Evolutionary conservation across 768 basidiomycete genomes (phyloP).

Genomic region (Lactarius hengduanensis): DNA sequence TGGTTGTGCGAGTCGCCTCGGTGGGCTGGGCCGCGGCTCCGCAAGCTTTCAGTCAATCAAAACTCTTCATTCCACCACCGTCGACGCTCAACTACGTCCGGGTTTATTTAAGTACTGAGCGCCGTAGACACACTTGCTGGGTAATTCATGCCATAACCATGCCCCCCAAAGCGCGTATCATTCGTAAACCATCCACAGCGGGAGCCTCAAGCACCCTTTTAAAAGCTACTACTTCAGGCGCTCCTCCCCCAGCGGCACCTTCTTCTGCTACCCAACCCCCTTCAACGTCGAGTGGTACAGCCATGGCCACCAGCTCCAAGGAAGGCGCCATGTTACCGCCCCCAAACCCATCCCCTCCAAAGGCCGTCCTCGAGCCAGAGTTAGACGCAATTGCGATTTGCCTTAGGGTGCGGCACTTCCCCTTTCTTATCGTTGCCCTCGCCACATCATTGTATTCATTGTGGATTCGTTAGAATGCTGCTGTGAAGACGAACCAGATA

Average conservation of each 20-base stretch:
- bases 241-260: constrained; percentile 31
- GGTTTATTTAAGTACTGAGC: not conserved
- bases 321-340: constrained; percentile 54
- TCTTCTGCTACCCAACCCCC: constrained; percentile 28
- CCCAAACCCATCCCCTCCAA: constrained; percentile 42
- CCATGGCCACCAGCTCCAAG: constrained; percentile 3
- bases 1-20: not conserved
- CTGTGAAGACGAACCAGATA: constrained; percentile 68
- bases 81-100: not conserved
- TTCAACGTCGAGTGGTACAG: constrained; percentile 1
- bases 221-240: constrained; percentile 8
- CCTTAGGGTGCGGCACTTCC: constrained; percentile 48
- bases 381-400: constrained; percentile 54
- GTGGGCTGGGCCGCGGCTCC: not conserved
- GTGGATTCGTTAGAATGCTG: constrained; percentile 47
- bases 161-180: constrained; percentile 46
- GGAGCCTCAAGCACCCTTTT: constrained; percentile 8
- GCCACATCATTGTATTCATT: not conserved
- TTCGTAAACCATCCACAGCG: constrained; percentile 35
- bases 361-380: constrained; percentile 61
- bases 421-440: not conserved
- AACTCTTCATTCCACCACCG: not conserved
- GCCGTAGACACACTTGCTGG: not conserved
- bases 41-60: not conserved
- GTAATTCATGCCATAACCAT: constrained; percentile 33